Conservation (phyloP, 345 rosid species). For the Salix purpurea region DNA sequence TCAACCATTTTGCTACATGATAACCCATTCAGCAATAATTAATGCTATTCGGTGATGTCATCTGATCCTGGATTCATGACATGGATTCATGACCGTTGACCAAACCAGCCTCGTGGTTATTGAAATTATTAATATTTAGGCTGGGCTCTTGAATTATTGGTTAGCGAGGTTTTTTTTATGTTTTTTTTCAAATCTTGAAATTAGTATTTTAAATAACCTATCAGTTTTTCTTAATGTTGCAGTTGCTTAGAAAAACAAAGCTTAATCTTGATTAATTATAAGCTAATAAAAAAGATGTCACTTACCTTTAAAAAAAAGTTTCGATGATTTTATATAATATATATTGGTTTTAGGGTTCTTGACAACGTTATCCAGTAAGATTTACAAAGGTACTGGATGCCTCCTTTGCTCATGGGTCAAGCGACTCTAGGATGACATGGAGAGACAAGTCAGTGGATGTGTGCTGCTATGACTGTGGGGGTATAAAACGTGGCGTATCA, state of each 20-base stretch:
- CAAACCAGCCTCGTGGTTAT: not conserved
- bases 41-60: not conserved
- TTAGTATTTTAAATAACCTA: too few relatives aligned
- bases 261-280: too few relatives aligned
- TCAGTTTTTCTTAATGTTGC: too few relatives aligned
- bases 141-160: too few relatives aligned
- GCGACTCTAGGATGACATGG: not conserved
- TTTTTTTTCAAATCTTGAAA: too few relatives aligned
- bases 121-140: not conserved
- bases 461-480: not conserved
- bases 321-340: too few relatives aligned
- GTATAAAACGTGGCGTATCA: not conserved
- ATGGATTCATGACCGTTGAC: not conserved
- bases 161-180: too few relatives aligned
- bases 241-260: too few relatives aligned
- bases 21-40: too few relatives aligned
- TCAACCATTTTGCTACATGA: not conserved
- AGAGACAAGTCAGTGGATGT: not conserved
- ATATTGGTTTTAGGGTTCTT: not conserved
- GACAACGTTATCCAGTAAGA: not conserved
- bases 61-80: not conserved
- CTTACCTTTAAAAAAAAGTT: too few relatives aligned
- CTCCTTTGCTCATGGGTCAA: constrained; percentile 1
- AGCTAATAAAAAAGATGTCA: too few relatives aligned
- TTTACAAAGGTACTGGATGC: too few relatives aligned